Conservation (phyloP, 2,329 filamentous ascomycete species). For the Exophiala oligosperma region DNA sequence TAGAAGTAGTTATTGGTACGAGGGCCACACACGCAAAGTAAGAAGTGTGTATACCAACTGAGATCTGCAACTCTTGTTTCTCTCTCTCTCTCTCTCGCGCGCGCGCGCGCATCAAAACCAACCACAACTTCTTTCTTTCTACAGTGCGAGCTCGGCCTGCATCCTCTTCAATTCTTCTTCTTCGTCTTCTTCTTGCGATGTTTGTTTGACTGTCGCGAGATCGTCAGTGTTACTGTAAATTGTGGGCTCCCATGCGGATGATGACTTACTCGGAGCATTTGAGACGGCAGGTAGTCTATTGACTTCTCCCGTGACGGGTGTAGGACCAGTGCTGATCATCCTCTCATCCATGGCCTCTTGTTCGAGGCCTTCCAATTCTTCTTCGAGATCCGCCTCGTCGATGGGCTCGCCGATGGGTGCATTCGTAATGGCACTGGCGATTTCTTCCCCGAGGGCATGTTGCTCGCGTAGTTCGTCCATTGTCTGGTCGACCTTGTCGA, state of each 20-base stretch:
- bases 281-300: conserved; percentile 73
- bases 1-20: too few relatives aligned
- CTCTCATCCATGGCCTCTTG: conserved; percentile 91
- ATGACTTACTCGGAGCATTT: conserved; percentile 70
- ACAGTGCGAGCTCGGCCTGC: conserved; percentile 98
- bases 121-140: conserved; percentile 27
- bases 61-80: too few relatives aligned
- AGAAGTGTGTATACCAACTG: too few relatives aligned
- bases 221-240: conserved; percentile 25
- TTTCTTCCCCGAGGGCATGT: conserved; percentile 90
- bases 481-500: conserved; percentile 90
- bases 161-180: conserved; percentile 91
- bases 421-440: conserved; percentile 78
- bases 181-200: conserved; percentile 75
- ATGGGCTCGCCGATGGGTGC: conserved; percentile 66
- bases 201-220: conserved; percentile 46
- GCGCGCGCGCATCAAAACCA: too few relatives aligned
- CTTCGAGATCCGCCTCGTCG: conserved; percentile 84
- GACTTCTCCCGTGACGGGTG: conserved; percentile 78
- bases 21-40: too few relatives aligned
- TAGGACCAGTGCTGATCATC: conserved; percentile 84
- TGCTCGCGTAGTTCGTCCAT: conserved; percentile 94
- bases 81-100: neutral
- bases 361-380: conserved; percentile 81
- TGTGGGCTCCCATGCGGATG: conserved; percentile 6